A percentile compares a stretch with the other conserved stretches of the same genome.
These are phyloP conservation scores for Sclerotinia minor DNA, from an alignment of 2,329 filamentous ascomycete species.

Conservation along the genomic window DNA sequence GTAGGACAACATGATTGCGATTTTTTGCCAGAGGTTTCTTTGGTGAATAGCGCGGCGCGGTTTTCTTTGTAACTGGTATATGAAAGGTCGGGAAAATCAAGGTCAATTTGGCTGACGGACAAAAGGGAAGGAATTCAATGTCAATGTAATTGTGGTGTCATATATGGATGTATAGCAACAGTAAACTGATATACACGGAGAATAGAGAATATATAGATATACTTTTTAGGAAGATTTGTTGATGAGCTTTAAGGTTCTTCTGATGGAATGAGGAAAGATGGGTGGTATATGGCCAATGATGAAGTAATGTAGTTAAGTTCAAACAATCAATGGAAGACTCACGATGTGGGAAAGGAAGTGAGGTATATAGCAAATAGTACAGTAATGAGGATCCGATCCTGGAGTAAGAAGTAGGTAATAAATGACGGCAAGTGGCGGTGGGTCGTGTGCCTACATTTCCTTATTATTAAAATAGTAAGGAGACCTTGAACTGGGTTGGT, in stretches of 20 bases:
- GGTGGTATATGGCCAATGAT: not conserved
- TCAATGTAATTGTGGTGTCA: conserved; percentile 14
- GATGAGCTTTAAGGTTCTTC: not conserved
- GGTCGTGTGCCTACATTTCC: not conserved
- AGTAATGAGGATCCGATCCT: not conserved
- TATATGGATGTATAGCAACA: conserved; percentile 7
- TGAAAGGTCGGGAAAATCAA: conserved; percentile 5
- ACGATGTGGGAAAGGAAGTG: not conserved
- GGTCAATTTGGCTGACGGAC: not conserved
- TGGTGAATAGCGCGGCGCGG: not conserved
- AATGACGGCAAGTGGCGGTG: conserved; percentile 16
- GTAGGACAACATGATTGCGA: conserved; percentile 37
- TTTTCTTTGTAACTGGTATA: conserved; percentile 6
- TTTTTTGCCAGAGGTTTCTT: conserved; percentile 24
- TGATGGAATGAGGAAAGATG: not conserved
- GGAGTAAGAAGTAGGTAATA: conserved; percentile 7
- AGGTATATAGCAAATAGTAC: conserved; percentile 9
- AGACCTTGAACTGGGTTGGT: not conserved
- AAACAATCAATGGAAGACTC: not conserved
- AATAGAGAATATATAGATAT: not conserved
- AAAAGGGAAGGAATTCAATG: not conserved
- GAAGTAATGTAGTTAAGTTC: not conserved
- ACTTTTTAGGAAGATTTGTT: not conserved
- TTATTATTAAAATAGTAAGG: not conserved
- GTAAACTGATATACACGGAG: not conserved